phyloP scores from a whole-genome alignment of 371 early-diverging fungal genomes.

The Saksenaea oblongispora region DNA sequence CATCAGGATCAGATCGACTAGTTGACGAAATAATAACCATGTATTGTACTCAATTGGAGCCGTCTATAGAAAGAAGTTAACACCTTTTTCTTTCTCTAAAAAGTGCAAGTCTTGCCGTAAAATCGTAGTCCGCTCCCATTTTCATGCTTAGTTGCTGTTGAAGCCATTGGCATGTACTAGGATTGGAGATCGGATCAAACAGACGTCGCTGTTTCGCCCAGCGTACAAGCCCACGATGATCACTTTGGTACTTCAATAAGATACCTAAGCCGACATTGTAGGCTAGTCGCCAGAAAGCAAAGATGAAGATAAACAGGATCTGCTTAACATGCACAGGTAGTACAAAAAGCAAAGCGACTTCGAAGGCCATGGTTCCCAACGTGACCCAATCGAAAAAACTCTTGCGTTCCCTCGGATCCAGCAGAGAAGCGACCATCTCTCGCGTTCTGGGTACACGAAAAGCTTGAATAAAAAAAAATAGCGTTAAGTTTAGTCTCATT shows the following conservation, averaged over 20 bases:
- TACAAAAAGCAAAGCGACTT: constrained; percentile 58
- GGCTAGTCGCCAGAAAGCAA: constrained; percentile 69
- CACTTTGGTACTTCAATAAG: constrained; percentile 75
- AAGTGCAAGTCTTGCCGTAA: constrained; percentile 32
- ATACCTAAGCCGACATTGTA: constrained; percentile 84
- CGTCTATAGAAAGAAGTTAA: constrained; percentile 26
- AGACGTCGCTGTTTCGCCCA: constrained; percentile 53
- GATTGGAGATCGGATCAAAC: constrained; percentile 41
- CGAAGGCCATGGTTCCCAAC: constrained; percentile 55
- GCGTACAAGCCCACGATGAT: constrained; percentile 61
- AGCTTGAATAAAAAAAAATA: constrained; percentile 21
- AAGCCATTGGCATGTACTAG: constrained; percentile 53
- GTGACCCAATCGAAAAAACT: constrained; percentile 73
- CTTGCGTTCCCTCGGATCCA: constrained; percentile 59
- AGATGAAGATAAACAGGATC: constrained; percentile 54
- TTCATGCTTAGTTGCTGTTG: constrained; percentile 68
- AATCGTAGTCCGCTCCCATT: constrained; percentile 78
- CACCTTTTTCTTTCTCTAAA: neutral
- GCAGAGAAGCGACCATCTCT: constrained; percentile 66
- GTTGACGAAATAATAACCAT: constrained; percentile 87
- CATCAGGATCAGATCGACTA: constrained; percentile 84
- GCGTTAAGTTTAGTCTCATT: neutral
- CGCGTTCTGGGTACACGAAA: constrained; percentile 66
- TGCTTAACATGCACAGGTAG: constrained; percentile 45
- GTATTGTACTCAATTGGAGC: constrained; percentile 89